A percentile compares a stretch with the other conserved stretches of the same genome.
phyloP scores from a whole-genome alignment of 75 land plant species.

The Pseudotsuga menziesii region DNA sequence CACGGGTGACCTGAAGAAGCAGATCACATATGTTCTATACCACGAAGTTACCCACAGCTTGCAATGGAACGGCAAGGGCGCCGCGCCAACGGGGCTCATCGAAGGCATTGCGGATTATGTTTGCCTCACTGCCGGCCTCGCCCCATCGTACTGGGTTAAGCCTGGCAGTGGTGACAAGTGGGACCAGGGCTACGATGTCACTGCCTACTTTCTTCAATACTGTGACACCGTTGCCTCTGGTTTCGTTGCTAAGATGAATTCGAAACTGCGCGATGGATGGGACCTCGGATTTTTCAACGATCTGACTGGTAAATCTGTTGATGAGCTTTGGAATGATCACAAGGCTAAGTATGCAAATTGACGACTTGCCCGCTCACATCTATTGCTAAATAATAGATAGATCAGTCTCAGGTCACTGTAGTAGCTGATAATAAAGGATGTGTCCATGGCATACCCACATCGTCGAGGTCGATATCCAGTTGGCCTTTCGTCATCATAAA shows the following conservation, averaged over 20 bases:
- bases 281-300: conserved; percentile 38
- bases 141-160: conserved; percentile 41
- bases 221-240: conserved; percentile 39
- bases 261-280: conserved; percentile 53
- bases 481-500: no score
- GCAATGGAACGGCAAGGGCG: conserved; percentile 65
- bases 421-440: no score
- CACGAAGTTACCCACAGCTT: conserved; percentile 70
- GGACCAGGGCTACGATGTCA: conserved; percentile 66
- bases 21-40: conserved; percentile 44
- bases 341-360: conserved; percentile 31
- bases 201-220: conserved; percentile 64
- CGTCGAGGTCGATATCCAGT: no score
- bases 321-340: conserved; percentile 66
- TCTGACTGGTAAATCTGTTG: conserved; percentile 48
- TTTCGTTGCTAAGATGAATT: conserved; percentile 63
- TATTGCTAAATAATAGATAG: no score
- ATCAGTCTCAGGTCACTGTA: no score
- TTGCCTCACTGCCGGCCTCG: conserved; percentile 38
- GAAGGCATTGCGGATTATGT: conserved; percentile 61
- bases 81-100: conserved; percentile 27
- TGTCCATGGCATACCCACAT: no score
- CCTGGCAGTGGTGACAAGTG: conserved; percentile 56
- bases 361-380: no score
- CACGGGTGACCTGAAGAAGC: conserved; percentile 4